Conservation (phyloP, 108 stramenopile genomes). For the Cyclotella kingstonii region DNA sequence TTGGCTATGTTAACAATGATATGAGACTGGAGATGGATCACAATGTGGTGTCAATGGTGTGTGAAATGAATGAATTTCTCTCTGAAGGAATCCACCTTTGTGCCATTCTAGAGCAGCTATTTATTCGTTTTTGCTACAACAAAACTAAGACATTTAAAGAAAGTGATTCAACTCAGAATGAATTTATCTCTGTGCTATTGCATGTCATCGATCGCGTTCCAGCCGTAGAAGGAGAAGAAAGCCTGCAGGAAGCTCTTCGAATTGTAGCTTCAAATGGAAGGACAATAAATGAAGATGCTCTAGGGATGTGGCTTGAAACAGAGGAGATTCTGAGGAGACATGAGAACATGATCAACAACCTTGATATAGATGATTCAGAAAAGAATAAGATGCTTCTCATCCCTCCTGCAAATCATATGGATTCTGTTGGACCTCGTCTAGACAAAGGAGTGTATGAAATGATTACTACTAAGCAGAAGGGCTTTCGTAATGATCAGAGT, state of each 20-base stretch:
- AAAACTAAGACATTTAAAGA: constrained; percentile 84
- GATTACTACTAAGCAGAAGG: constrained; percentile 85
- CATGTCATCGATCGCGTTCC: constrained; percentile 86
- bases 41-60: constrained; percentile 81
- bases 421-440: constrained; percentile 62
- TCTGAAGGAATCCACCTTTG: constrained; percentile 78
- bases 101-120: constrained; percentile 75
- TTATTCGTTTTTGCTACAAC: constrained; percentile 81
- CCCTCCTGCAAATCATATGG: constrained; percentile 50
- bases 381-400: constrained; percentile 73
- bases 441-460: constrained; percentile 92
- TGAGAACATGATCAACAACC: constrained; percentile 54
- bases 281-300: constrained; percentile 69
- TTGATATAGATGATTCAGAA: constrained; percentile 73
- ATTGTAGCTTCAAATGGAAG: constrained; percentile 54
- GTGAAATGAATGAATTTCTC: constrained; percentile 82
- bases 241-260: constrained; percentile 78
- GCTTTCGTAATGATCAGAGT: constrained; percentile 74
- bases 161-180: constrained; percentile 84
- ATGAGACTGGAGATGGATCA: constrained; percentile 84
- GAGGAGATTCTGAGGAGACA: constrained; percentile 63
- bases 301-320: constrained; percentile 76
- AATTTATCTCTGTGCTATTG: constrained; percentile 79
- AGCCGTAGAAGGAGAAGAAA: constrained; percentile 73
- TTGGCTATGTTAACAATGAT: constrained; percentile 77